Evolutionary conservation across 371 early-diverging fungal genomes (phyloP).

Genomic region (Circinella minor): DNA sequence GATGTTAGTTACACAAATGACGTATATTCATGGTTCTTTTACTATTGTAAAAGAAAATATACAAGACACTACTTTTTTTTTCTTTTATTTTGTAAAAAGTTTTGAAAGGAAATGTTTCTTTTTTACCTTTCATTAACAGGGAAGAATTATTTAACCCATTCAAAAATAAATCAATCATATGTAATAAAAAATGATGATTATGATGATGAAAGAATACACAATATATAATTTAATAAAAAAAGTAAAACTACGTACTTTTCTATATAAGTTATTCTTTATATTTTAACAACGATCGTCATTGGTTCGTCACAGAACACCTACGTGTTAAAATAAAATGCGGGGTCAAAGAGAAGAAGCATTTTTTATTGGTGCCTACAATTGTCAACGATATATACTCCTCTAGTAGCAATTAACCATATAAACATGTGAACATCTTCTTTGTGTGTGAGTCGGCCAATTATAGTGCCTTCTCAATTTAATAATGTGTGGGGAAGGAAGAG

Average conservation of each 20-base stretch:
- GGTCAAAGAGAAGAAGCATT: background rate
- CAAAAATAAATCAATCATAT: no score
- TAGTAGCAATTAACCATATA: background rate
- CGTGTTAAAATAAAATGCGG: background rate
- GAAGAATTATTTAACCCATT: no score
- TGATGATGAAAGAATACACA: no score
- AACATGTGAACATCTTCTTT: background rate
- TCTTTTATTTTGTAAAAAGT: no score
- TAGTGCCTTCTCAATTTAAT: background rate
- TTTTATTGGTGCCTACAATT: conserved; percentile 3
- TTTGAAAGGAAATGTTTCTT: no score
- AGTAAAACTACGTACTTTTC: no score
- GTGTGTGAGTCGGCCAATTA: background rate
- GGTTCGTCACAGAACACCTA: background rate
- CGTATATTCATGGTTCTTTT: background rate
- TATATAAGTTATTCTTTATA: no score
- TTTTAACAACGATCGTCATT: background rate
- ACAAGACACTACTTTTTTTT: background rate
- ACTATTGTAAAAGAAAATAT: conserved; percentile 1
- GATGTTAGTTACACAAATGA: background rate
- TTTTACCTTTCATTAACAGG: no score
- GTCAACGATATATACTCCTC: background rate
- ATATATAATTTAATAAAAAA: no score
- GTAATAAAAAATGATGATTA: no score
- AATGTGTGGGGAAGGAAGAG: background rate